phyloP scores from a whole-genome alignment of 139 green algal species.

The Tetradesmus obliquus region DNA sequence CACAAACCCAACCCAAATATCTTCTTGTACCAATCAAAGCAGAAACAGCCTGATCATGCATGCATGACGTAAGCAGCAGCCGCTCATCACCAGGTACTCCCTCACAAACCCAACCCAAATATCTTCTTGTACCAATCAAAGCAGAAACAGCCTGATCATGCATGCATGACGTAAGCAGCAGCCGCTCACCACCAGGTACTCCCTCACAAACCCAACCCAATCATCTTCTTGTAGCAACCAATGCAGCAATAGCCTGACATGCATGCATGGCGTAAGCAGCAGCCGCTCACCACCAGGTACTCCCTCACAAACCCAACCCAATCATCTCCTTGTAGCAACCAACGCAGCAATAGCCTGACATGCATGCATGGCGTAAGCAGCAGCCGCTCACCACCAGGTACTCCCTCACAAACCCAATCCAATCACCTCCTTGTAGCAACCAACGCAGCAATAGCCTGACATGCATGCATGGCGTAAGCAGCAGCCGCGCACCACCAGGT shows the following conservation, averaged over 20 bases:
- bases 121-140: slow-evolving; percentile 55
- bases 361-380: too few relatives aligned
- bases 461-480: neutral
- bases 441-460: too few relatives aligned
- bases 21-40: slow-evolving; percentile 53
- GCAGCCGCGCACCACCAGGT: neutral
- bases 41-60: slow-evolving; percentile 67
- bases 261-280: neutral
- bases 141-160: slow-evolving; percentile 66
- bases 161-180: too few relatives aligned
- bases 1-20: slow-evolving; percentile 72
- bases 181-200: slow-evolving; percentile 61
- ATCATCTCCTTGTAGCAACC: too few relatives aligned
- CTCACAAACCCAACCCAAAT: slow-evolving; percentile 72
- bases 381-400: slow-evolving; percentile 53
- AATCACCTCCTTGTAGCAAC: too few relatives aligned
- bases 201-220: slow-evolving; percentile 57
- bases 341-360: too few relatives aligned
- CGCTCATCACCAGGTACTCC: slow-evolving; percentile 63
- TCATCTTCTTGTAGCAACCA: too few relatives aligned
- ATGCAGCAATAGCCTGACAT: too few relatives aligned
- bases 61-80: neutral
- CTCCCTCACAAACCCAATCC: neutral
- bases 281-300: neutral
- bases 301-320: too few relatives aligned